A percentile compares a stretch with the other conserved stretches of the same genome.
Evolutionary conservation across 306 rosid genomes (phyloP).

Genomic region (cucumber (Cucumis sativus)): Cucumber_9930_V3 NC_026660.2:7973501-7974000

Average conservation of each 20-base stretch:
- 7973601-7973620: conserved; percentile 59
- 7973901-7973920: conserved; percentile 72
- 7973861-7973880: conserved; percentile 75
- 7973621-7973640: conserved; percentile 84
- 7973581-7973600: conserved; percentile 91
- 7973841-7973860: conserved; percentile 90
- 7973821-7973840: conserved; percentile 20
- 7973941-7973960: conserved; percentile 33
- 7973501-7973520: background rate
- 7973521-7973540: background rate
- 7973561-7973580: conserved; percentile 81
- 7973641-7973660: conserved; percentile 86
- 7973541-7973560: conserved; percentile 42
- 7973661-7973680: conserved; percentile 73
- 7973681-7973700: conserved; percentile 97
- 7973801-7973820: background rate
- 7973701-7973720: conserved; percentile 9
- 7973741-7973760: background rate
- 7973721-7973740: background rate
- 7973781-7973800: background rate
- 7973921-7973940: conserved; percentile 77
- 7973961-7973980: conserved; percentile 21
- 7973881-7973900: conserved; percentile 93
- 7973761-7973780: background rate
- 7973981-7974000: background rate